A percentile compares a stretch with the other conserved stretches of the same genome.
phyloP scores from a whole-genome alignment of 768 basidiomycete genomes.

The Suillus plorans region DNA sequence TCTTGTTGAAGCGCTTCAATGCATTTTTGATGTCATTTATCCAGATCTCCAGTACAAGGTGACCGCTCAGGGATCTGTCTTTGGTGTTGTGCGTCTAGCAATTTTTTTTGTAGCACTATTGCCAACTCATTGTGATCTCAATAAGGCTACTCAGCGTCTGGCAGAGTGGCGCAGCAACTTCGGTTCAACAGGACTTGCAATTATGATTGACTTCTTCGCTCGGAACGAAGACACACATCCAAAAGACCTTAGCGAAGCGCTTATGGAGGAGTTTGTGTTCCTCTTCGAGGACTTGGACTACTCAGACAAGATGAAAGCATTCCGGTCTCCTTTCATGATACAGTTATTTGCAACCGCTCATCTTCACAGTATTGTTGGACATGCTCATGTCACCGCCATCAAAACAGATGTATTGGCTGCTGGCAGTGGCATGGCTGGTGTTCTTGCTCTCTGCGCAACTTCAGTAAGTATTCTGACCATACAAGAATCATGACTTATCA shows the following conservation, averaged over 20 bases:
- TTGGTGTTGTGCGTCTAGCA: no score
- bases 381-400: background rate
- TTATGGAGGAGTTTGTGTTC: background rate
- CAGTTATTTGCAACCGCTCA: background rate
- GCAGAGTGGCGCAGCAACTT: background rate
- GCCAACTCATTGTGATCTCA: no score
- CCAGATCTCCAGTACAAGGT: no score
- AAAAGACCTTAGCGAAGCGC: background rate
- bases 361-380: background rate
- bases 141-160: background rate
- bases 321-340: background rate
- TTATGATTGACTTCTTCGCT: background rate
- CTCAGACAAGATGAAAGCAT: background rate
- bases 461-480: no score
- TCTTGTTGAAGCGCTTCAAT: background rate
- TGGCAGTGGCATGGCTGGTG: no score
- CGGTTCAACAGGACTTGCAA: background rate
- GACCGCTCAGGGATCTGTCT: no score
- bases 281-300: background rate
- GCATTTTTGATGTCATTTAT: no score
- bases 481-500: no score
- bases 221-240: background rate
- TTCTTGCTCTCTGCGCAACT: no score
- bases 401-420: no score
- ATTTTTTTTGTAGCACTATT: no score